Evolutionary conservation across 139 green algal species (phyloP), one percentile per base, ranked within the genome.

Genomic region (Eudorina sp.): DNA sequence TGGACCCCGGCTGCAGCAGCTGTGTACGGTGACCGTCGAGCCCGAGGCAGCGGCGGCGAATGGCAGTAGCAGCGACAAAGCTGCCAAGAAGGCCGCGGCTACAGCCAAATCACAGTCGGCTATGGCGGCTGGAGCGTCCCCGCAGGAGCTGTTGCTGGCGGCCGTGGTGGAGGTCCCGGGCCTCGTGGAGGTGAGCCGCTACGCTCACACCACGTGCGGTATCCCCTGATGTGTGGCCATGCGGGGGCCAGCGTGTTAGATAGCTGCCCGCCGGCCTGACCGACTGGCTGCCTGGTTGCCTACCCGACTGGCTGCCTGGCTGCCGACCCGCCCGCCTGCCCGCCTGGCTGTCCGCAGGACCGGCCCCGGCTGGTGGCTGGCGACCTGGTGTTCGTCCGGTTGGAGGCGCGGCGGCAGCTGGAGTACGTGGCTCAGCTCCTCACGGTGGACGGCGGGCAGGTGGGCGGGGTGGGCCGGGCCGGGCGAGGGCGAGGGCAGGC

Each of bases 361-460:
- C 80, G 80, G 62, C 80, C 80, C 0, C 43, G 53, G 43, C 80
- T 86, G 62, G 43, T 86, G 41, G 21, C 62, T 29, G 80, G 80
- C 18, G 80, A 86, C 31, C 27, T 51, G n/a, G 43, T 77, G 29
- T 86, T 51, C 43, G n/a, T 86, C 18, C 62, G 62, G 27, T 41
- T 86, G 43, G 80, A 76, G 34, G 77, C 23, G 36, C 19, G 8
- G 58, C 19, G 36, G 1, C 6, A 0, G 8, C 6, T 31, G 27
- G 80, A 86, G 62, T 86, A 53, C 31, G 43, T 13, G 34, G 58
- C 34, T 7, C 43, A 86, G 62, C 62, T 86, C 62, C 64, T 88
- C 21, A 18, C 58, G 29, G 64, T 80, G 34, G 82, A 88, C 34
- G 64, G 82, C 18, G 66, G 46, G 4, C 34, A 48, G 64, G 60